Conservation (phyloP, 805 yeast genomes). For the Metschnikowia borealis region DNA sequence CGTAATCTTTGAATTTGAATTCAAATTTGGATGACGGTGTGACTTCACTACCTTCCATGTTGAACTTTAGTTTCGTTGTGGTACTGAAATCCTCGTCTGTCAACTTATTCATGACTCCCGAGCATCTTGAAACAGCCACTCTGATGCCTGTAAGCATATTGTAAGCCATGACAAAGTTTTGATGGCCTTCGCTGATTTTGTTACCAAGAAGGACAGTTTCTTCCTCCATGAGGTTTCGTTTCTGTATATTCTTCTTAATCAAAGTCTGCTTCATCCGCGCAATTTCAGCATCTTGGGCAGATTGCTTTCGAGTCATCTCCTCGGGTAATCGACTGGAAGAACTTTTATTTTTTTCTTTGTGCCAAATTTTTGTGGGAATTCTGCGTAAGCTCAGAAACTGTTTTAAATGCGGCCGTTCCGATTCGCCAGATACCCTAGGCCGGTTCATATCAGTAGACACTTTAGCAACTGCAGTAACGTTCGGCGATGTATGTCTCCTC, state of each 20-base stretch:
- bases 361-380: slow-evolving; percentile 10
- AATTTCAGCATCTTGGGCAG: slow-evolving; percentile 38
- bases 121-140: slow-evolving; percentile 88
- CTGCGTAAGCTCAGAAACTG: slow-evolving; percentile 11
- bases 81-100: slow-evolving; percentile 65
- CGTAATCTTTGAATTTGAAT: slow-evolving; percentile 93
- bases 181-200: slow-evolving; percentile 88
- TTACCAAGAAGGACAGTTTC: slow-evolving; percentile 69
- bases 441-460: slow-evolving; percentile 4
- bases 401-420: slow-evolving; percentile 7
- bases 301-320: slow-evolving; percentile 2
- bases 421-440: slow-evolving; percentile 1
- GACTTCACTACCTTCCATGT: slow-evolving; percentile 77
- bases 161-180: slow-evolving; percentile 88
- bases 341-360: not conserved
- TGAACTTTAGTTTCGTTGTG: slow-evolving; percentile 80
- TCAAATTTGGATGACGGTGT: slow-evolving; percentile 94
- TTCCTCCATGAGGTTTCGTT: slow-evolving; percentile 43
- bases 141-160: slow-evolving; percentile 97
- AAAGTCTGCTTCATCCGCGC: slow-evolving; percentile 49
- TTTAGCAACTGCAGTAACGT: not conserved
- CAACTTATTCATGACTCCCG: slow-evolving; percentile 76
- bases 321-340: not conserved
- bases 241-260: slow-evolving; percentile 39
- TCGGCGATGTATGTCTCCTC: slow-evolving; percentile 10